These are phyloP conservation scores for Lachnellula subtilissima DNA, from an alignment of 2,329 filamentous ascomycete species.

Conservation along the genomic window DNA sequence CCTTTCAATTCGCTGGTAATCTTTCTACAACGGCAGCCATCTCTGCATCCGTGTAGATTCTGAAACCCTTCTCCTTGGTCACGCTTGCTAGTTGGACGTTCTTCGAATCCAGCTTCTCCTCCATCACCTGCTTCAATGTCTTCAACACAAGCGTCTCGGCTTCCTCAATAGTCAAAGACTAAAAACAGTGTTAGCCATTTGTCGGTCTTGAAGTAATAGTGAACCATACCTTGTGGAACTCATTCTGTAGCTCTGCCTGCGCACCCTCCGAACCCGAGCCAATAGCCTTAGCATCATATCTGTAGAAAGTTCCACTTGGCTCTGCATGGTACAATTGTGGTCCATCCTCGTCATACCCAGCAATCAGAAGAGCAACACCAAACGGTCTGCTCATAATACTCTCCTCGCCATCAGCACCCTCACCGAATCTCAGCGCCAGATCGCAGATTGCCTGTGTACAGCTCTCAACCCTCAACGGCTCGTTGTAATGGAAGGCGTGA, in stretches of 20 bases:
- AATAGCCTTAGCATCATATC: slow-evolving; percentile 98
- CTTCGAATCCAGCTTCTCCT: slow-evolving; percentile 98
- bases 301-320: slow-evolving; percentile 96
- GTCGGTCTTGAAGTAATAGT: neutral
- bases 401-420: slow-evolving; percentile 96
- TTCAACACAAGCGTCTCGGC: slow-evolving; percentile 94
- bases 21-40: slow-evolving; percentile 91
- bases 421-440: slow-evolving; percentile 89
- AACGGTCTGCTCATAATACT: slow-evolving; percentile 98
- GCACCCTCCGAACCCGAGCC: slow-evolving; percentile 95
- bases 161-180: slow-evolving; percentile 85
- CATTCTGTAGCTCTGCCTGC: slow-evolving; percentile 95
- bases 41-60: slow-evolving; percentile 97
- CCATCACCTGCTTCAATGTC: slow-evolving; percentile 99
- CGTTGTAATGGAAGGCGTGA: slow-evolving; percentile 97
- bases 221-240: slow-evolving; percentile 79
- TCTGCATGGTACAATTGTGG: slow-evolving; percentile 97
- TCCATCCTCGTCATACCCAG: slow-evolving; percentile 94
- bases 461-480: slow-evolving; percentile 90
- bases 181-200: slow-evolving; percentile 13
- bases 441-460: slow-evolving; percentile 99
- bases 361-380: slow-evolving; percentile 92
- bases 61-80: slow-evolving; percentile 95
- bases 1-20: slow-evolving; percentile 58
- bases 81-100: slow-evolving; percentile 98